phyloP scores from a whole-genome alignment of 2,329 filamentous ascomycete species.

The Myriosclerotinia scirpicola region DNA sequence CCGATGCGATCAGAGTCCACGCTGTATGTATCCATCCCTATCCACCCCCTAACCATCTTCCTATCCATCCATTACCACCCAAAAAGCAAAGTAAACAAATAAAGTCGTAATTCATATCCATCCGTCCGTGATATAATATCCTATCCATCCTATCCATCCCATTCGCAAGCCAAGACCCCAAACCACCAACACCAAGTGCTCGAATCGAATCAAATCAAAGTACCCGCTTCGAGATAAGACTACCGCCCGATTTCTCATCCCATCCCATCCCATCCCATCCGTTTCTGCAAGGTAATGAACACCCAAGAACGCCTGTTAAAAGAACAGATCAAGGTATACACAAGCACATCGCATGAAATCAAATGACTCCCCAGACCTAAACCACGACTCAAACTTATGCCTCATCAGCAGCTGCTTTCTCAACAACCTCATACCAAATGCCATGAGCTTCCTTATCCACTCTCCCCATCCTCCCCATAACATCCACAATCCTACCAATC shows the following conservation, averaged over 20 bases:
- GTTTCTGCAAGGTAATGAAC: background rate
- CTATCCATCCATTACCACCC: background rate
- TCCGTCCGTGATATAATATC: slow-evolving; percentile 18
- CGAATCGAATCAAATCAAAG: slow-evolving; percentile 11
- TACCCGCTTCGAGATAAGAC: background rate
- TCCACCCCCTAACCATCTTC: too few relatives aligned
- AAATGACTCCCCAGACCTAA: background rate
- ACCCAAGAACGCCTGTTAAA: slow-evolving; percentile 4
- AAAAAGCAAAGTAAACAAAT: background rate
- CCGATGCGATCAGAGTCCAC: background rate
- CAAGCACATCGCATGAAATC: background rate
- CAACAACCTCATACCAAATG: slow-evolving; percentile 62
- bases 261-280: background rate
- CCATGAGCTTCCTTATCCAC: slow-evolving; percentile 70
- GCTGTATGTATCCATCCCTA: background rate
- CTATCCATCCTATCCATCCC: slow-evolving; percentile 15
- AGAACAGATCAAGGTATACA: slow-evolving; percentile 2
- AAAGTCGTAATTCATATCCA: slow-evolving; percentile 11
- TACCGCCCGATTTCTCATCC: background rate
- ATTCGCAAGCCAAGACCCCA: background rate
- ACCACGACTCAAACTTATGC: background rate
- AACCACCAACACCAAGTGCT: slow-evolving; percentile 9
- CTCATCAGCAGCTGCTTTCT: slow-evolving; percentile 20
- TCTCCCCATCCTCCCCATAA: slow-evolving; percentile 61
- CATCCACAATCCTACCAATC: slow-evolving; percentile 68